Evolutionary conservation across 257 asterid species (phyloP), one percentile per base, ranked within the genome.

Genomic region (Penstemon davidsonii): DNA sequence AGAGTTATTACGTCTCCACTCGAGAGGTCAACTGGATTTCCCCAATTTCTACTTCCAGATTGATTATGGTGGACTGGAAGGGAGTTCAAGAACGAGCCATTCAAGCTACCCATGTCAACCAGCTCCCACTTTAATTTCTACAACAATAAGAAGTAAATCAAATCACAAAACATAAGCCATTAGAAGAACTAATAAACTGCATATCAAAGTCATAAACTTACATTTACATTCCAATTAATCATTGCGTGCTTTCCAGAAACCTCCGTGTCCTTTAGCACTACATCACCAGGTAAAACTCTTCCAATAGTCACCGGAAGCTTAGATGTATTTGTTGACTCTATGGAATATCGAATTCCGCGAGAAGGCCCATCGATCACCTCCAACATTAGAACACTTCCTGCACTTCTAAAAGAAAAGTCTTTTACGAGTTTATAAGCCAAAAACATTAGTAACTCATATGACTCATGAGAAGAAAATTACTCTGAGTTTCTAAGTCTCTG

Each of bases 221-320:
- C 99, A 76, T 83, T 87, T 51, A 68, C 63, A 68, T 90, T 90
- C 99, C 99, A 93, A 72, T 85, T 84, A 73, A 93, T 88, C 88
- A 66, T 78, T 36, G 97, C 97, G 62, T 93, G 99, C 89, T 93
- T 90, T 72, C 99, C 99, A 65, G 99, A 93, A 68, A 93, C 96
- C 80, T 93, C 99, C 5, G 96, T 85, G 75, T 93, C 99, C 79
- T 77, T 85, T 47, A 93, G 76, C 78, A 88, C 58, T 67, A 93
- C 25, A 79, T 81, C 92, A 85, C 88, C 80, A 36, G 97, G 95
- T 52, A 94, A 72, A 52, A 88, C 96, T 87, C 99, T 88, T 78
- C 99, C 99, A 60, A 93, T 88, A 43, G 90, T 85, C 62, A 90
- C 88, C 46, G 97, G 92, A 73, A 88, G 92, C 76, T 75, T 82